phyloP scores from a whole-genome alignment of 441 rosid species.

The Daphne laureola region DNA sequence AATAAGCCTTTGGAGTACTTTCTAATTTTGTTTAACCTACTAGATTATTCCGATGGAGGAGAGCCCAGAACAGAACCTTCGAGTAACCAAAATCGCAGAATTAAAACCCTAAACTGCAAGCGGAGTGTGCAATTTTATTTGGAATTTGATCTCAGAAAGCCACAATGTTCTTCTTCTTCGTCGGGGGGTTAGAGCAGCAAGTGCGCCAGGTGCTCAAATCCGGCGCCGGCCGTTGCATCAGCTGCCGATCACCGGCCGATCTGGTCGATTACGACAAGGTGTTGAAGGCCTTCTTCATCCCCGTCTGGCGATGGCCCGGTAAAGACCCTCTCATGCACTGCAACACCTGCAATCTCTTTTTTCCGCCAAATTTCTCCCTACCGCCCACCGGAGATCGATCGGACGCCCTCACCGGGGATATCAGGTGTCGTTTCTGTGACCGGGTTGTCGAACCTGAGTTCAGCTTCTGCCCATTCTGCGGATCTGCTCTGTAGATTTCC shows the following conservation, averaged over 20 bases:
- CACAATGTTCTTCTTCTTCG: slow-evolving; percentile 78
- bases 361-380: slow-evolving; percentile 35
- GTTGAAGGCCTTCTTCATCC: slow-evolving; percentile 71
- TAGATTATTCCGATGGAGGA: no score
- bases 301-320: slow-evolving; percentile 78
- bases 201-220: slow-evolving; percentile 58
- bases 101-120: no score
- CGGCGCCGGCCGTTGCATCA: slow-evolving; percentile 59
- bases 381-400: slow-evolving; percentile 12
- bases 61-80: no score
- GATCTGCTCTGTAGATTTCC: slow-evolving; percentile 39
- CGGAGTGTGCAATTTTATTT: no score
- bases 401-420: slow-evolving; percentile 13
- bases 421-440: slow-evolving; percentile 48
- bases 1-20: no score
- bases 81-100: no score
- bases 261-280: slow-evolving; percentile 81
- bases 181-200: slow-evolving; percentile 75
- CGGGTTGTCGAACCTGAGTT: slow-evolving; percentile 46
- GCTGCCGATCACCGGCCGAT: slow-evolving; percentile 68
- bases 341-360: slow-evolving; percentile 49
- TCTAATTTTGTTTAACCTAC: no score
- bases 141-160: not conserved
- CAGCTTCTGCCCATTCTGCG: slow-evolving; percentile 72
- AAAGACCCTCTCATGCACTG: slow-evolving; percentile 54